Percentiles rank a stretch among this genome's conserved stretches.
Conservation (phyloP, 108 stramenopile genomes). For the Discostella pseudostelligera region DNA sequence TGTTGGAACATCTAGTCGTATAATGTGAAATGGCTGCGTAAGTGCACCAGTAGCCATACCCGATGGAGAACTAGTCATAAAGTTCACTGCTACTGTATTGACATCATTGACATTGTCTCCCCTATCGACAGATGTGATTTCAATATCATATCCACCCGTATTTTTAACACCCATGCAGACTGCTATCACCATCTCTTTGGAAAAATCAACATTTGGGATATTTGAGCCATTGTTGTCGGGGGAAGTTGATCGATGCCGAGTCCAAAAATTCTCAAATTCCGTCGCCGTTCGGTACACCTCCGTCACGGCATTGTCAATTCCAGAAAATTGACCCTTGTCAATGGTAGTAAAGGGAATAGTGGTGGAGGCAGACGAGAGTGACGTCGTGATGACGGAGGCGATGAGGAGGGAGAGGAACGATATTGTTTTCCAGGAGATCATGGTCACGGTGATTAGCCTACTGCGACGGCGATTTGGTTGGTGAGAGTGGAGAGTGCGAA, state of each 20-base stretch:
- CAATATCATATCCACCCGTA: background rate
- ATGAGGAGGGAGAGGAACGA: background rate
- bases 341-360: constrained; percentile 3
- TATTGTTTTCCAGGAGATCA: too few relatives aligned
- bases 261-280: constrained; percentile 2
- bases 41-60: background rate
- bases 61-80: constrained; percentile 1
- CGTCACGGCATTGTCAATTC: background rate
- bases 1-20: background rate
- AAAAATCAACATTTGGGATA: background rate
- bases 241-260: background rate
- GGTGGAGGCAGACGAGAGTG: background rate
- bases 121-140: background rate
- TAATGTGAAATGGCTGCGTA: constrained; percentile 9
- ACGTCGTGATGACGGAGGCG: background rate
- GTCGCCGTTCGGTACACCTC: background rate
- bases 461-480: too few relatives aligned
- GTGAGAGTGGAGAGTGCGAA: too few relatives aligned
- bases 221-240: background rate
- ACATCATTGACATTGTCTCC: background rate
- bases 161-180: background rate
- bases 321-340: constrained; percentile 1
- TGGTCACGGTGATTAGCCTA: too few relatives aligned
- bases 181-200: background rate
- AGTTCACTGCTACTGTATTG: background rate